Percentiles rank a stretch among this genome's conserved stretches.
Conservation (phyloP, 2,329 filamentous ascomycete genomes). For the Diplodia intermedia region DNA sequence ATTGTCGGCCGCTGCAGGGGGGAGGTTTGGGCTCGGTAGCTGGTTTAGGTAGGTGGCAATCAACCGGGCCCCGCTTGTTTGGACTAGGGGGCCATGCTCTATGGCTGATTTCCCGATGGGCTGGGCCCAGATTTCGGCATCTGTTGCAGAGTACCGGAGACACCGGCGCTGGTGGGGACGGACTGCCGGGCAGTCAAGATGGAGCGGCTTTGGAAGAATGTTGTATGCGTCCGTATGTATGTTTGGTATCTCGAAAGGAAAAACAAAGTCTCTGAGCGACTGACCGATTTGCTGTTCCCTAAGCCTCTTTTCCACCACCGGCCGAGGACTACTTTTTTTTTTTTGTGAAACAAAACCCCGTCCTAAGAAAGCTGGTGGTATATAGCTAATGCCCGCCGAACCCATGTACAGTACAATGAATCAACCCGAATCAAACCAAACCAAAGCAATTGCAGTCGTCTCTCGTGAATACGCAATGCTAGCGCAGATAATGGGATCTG, state of each 20-base stretch:
- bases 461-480: not conserved
- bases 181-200: not conserved
- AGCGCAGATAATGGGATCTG: conserved; percentile 16
- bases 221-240: not conserved
- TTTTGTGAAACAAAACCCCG: not conserved
- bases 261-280: not conserved
- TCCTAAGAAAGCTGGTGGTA: conserved; percentile 19
- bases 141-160: not conserved
- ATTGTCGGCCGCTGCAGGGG: conserved; percentile 23
- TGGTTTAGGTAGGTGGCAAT: conserved; percentile 21
- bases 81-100: not conserved
- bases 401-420: not conserved
- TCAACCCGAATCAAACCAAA: not conserved
- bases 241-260: conserved; percentile 7
- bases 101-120: not conserved
- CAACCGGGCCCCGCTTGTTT: not conserved
- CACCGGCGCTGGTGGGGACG: not conserved
- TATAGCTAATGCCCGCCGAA: conserved; percentile 17
- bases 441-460: not conserved
- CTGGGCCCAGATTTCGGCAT: conserved; percentile 1
- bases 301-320: not conserved
- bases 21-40: not conserved
- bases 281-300: not conserved
- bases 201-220: not conserved
- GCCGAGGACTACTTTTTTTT: not conserved